phyloP scores from a whole-genome alignment of 176 grass and related monocot genomes.

The Thalia dealbata region DNA sequence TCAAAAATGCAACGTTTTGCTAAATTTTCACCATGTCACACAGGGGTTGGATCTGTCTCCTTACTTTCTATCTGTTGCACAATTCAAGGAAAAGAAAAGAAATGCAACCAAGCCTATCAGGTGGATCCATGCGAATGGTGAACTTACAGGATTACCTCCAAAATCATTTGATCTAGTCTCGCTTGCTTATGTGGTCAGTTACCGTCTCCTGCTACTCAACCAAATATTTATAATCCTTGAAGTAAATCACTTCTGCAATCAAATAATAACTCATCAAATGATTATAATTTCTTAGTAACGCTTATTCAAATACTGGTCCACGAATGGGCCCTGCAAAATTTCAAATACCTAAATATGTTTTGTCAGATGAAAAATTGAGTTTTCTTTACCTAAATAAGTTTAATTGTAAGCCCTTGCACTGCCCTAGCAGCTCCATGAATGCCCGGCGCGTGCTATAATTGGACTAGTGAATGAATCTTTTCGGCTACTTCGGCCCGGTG shows the following conservation, averaged over 20 bases:
- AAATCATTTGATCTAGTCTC: conserved; percentile 72
- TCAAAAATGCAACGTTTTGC: background rate
- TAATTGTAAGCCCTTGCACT: background rate
- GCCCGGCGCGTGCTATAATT: conserved; percentile 50
- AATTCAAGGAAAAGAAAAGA: conserved; percentile 53
- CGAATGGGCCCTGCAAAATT: background rate
- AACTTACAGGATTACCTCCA: conserved; percentile 51
- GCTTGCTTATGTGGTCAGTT: conserved; percentile 68
- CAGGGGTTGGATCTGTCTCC: conserved; percentile 77
- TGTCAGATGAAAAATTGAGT: background rate
- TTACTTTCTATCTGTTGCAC: conserved; percentile 67
- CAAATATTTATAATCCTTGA: background rate
- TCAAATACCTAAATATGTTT: background rate
- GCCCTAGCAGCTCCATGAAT: conserved; percentile 59
- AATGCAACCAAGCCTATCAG: conserved; percentile 33
- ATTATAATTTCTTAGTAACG: background rate
- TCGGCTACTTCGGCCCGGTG: conserved; percentile 49
- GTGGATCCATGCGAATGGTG: conserved; percentile 84
- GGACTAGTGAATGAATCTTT: conserved; percentile 67
- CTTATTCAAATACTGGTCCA: background rate
- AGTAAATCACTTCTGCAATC: background rate
- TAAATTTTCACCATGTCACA: background rate
- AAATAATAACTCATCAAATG: background rate
- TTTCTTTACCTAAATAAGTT: background rate
- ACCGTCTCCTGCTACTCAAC: background rate